phyloP scores from a whole-genome alignment of 352 stramenopile genomes.

The Pythium phragmitis region DNA sequence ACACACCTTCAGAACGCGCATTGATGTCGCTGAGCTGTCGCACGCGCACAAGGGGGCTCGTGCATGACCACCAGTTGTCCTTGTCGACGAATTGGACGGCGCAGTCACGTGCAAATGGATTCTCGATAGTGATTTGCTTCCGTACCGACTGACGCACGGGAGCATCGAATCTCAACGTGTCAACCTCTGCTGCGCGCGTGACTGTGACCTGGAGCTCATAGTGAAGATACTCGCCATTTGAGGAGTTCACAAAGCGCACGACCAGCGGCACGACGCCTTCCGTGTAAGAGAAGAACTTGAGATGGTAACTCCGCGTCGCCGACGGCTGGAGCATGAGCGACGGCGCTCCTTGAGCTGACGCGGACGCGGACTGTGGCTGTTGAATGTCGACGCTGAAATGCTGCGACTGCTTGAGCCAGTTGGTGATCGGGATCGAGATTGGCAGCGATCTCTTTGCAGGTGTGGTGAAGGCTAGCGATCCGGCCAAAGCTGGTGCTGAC shows the following conservation, averaged over 20 bases:
- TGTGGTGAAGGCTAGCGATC: conserved; percentile 44
- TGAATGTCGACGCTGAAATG: conserved; percentile 72
- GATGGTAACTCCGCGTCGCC: conserved; percentile 69
- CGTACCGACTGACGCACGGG: conserved; percentile 81
- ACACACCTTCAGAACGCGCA: conserved; percentile 73
- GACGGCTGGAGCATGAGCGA: conserved; percentile 64
- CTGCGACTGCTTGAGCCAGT: conserved; percentile 86
- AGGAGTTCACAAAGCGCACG: conserved; percentile 81
- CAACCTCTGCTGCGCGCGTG: conserved; percentile 58
- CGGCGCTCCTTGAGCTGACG: conserved; percentile 62
- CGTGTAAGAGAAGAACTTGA: conserved; percentile 90
- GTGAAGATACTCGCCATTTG: conserved; percentile 84
- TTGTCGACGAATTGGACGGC: conserved; percentile 60
- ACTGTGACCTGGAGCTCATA: conserved; percentile 65
- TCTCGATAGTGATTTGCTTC: conserved; percentile 88
- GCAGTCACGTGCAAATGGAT: conserved; percentile 66
- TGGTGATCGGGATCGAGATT: conserved; percentile 76
- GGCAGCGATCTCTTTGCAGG: conserved; percentile 77
- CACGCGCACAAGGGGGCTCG: conserved; percentile 70
- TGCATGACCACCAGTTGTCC: conserved; percentile 80
- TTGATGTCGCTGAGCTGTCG: conserved; percentile 67
- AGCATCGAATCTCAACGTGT: conserved; percentile 80
- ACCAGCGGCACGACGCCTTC: conserved; percentile 54
- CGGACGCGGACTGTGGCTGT: conserved; percentile 41
- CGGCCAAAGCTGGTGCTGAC: conserved; percentile 42